Evolutionary conservation across 1,284 basidiomycete genomes (phyloP).

Genomic region (Fomitopsis betulina): DNA sequence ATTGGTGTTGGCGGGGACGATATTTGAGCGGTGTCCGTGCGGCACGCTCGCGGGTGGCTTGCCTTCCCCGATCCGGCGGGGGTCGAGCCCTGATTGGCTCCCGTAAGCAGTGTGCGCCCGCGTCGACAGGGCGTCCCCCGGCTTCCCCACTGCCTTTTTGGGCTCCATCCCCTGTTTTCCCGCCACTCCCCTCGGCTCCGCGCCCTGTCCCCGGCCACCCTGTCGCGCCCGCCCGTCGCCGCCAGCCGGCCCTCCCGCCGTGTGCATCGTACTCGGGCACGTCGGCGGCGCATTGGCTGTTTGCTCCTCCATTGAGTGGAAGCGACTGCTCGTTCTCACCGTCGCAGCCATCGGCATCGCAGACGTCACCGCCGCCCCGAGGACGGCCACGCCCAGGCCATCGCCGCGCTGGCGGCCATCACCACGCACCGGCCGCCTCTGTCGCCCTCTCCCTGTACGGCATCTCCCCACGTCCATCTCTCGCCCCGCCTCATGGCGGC

Average conservation of each 20-base stretch:
- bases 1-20: constrained; percentile 19
- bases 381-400: not conserved
- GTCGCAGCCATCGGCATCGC: not conserved
- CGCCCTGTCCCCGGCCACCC: constrained; percentile 4
- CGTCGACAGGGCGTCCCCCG: not conserved
- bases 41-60: constrained; percentile 16
- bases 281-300: too few relatives aligned
- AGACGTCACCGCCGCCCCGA: not conserved
- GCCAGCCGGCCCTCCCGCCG: not conserved
- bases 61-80: constrained; percentile 5
- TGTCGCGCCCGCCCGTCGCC: constrained; percentile 1
- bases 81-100: constrained; percentile 5
- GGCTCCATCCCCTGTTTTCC: constrained; percentile 16
- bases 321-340: too few relatives aligned
- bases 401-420: not conserved
- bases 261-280: too few relatives aligned
- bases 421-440: not conserved
- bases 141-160: constrained; percentile 12
- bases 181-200: constrained; percentile 9
- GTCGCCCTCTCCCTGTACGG: not conserved
- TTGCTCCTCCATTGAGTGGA: too few relatives aligned
- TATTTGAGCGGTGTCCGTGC: constrained; percentile 17
- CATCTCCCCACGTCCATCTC: not conserved
- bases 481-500: not conserved
- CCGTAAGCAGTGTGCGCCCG: not conserved